These are phyloP conservation scores for Piper betle DNA, from an alignment of 164 flowering plant species.

Conservation along the genomic window DNA sequence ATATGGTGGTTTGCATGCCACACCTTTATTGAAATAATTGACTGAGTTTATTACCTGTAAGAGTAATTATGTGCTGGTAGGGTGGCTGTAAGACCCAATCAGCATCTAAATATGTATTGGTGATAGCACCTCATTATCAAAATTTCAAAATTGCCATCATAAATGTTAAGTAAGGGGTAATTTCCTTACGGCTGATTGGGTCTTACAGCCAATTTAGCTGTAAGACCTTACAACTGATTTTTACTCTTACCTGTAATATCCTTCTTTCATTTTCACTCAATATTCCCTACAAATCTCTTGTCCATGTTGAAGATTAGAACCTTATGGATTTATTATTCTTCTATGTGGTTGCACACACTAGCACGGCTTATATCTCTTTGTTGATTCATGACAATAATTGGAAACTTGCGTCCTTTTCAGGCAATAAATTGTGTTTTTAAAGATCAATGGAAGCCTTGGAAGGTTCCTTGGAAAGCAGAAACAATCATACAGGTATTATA, in stretches of 20 bases:
- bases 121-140: too few species aligned
- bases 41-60: too few species aligned
- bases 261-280: neutral
- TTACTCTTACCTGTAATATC: neutral
- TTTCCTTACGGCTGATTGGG: too few species aligned
- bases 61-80: too few species aligned
- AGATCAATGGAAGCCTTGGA: constrained; percentile 54
- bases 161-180: too few species aligned
- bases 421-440: constrained; percentile 35
- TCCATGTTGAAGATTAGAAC: neutral
- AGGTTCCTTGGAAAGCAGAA: constrained; percentile 92
- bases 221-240: too few species aligned
- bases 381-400: neutral
- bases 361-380: neutral
- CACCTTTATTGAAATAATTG: neutral
- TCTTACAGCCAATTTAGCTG: too few species aligned
- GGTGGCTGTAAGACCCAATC: too few species aligned
- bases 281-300: neutral
- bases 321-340: neutral
- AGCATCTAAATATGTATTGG: too few species aligned
- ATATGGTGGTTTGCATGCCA: neutral
- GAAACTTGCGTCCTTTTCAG: constrained; percentile 28
- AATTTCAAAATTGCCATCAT: too few species aligned
- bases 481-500: constrained; percentile 58
- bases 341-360: neutral